A percentile compares a stretch with the other conserved stretches of the same genome.
These are phyloP conservation scores for Adansonia madagascariensis DNA, from an alignment of 441 rosid species.

Conservation along the genomic window DNA sequence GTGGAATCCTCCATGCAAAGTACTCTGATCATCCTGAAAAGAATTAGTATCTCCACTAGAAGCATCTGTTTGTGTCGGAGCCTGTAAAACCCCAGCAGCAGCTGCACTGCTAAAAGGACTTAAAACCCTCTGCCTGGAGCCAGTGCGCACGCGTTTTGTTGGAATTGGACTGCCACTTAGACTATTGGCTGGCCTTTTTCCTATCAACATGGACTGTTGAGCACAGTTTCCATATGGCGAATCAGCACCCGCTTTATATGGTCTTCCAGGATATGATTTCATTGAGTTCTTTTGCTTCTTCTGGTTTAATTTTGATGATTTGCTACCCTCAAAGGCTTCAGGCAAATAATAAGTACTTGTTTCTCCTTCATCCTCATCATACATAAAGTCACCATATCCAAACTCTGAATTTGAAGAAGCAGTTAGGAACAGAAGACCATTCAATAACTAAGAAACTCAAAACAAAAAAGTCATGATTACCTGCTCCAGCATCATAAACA, in stretches of 20 bases:
- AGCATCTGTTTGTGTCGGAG: constrained; percentile 74
- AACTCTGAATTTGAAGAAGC: constrained; percentile 51
- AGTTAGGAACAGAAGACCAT: constrained; percentile 37
- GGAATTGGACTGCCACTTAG: constrained; percentile 73
- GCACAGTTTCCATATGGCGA: constrained; percentile 53
- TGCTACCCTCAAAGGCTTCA: constrained; percentile 64
- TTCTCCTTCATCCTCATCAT: constrained; percentile 93
- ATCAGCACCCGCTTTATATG: constrained; percentile 71
- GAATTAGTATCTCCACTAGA: constrained; percentile 99
- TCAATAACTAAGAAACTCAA: constrained; percentile 26
- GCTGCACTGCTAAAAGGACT: constrained; percentile 68
- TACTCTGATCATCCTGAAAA: constrained; percentile 93
- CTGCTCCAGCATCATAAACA: constrained; percentile 68
- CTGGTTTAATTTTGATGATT: constrained; percentile 58
- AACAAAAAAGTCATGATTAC: constrained; percentile 44
- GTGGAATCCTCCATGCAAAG: constrained; percentile 75
- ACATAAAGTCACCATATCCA: constrained; percentile 56
- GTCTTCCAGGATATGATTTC: constrained; percentile 58
- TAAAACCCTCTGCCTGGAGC: constrained; percentile 80
- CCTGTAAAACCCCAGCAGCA: constrained; percentile 53
- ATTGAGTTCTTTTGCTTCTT: constrained; percentile 55
- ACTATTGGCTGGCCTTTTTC: constrained; percentile 72
- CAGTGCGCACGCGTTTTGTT: constrained; percentile 87
- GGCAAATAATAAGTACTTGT: constrained; percentile 73
- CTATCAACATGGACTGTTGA: constrained; percentile 57